Base-by-base conservation (phyloP, 441 rosid species). In the Gossypium gossypioides region DNA sequence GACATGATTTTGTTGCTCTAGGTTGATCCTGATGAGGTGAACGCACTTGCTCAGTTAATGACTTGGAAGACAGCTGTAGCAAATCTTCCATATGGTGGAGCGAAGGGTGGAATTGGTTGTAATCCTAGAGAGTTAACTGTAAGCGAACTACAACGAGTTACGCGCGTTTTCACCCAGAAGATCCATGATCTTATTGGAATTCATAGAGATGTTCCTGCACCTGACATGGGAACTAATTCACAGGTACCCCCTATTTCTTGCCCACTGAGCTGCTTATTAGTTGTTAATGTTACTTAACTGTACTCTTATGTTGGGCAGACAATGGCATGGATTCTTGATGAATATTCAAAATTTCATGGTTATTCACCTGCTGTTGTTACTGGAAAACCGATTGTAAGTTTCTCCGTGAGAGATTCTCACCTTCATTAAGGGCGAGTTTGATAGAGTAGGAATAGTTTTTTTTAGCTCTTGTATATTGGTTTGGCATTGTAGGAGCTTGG, bases 41-140 rank as follows among this genome's bases (percentile, higher is more conserved):
- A 85, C 52, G 86, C 84, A 8, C 79, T 83, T 63, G 88, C 85
- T 66, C 86, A 85, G 69, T 72, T 85, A 19, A 85, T 85, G 86
- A 85, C 86, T 55, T 85, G 88, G 88, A 85, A 83, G 78, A 81
- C 86, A 10, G 86, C 86, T 15, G 83, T 85, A 29, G 88, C 85
- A 6, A 76, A 80, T 69, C 80, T 85, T 55, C 88, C 88, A 3
- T 85, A 83, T 54, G 86, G 86, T 9, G 88, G 88, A 56, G 86
- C 88, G n/a, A 85, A 85, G 78, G 88, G 86, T 50, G 85, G 88
- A 6, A 81, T 85, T 50, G 88, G 86, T n/a, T 83, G 86, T 64
- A 77, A 63, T 37, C 86, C 86, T 0, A 74, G 75, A 44, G 84
- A 85, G 34, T 71, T 85, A 25, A 76, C 77, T 40, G 56, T 62